phyloP scores from a whole-genome alignment of 1,139 yeast genomes.

The Kodamaea sp. region DNA sequence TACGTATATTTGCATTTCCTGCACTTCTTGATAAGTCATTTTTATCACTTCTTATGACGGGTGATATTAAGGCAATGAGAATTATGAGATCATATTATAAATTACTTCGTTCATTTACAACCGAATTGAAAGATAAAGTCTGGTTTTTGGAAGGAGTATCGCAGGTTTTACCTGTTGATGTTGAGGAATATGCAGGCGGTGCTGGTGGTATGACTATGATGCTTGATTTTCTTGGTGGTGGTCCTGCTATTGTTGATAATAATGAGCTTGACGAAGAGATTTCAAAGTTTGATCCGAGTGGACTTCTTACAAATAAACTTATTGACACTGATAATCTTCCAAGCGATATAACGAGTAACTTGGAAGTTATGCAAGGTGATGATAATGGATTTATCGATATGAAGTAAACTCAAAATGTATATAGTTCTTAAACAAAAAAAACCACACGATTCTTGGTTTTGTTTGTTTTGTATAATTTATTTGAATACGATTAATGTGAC shows the following conservation, averaged over 20 bases:
- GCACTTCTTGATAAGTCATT: conserved; percentile 81
- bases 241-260: conserved; percentile 47
- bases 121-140: conserved; percentile 82
- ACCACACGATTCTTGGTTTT: no score
- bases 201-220: conserved; percentile 87
- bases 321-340: conserved; percentile 55
- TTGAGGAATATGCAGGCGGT: conserved; percentile 79
- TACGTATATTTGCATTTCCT: conserved; percentile 89
- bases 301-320: conserved; percentile 39
- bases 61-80: conserved; percentile 83
- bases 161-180: conserved; percentile 78
- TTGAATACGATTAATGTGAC: no score
- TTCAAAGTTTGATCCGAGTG: conserved; percentile 43
- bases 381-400: conserved; percentile 32
- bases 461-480: no score
- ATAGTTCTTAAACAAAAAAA: background rate
- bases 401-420: conserved; percentile 14
- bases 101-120: conserved; percentile 72
- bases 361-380: conserved; percentile 48
- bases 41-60: conserved; percentile 70
- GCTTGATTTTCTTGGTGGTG: conserved; percentile 81
- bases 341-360: conserved; percentile 49
- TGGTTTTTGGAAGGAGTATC: conserved; percentile 96
- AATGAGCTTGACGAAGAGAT: conserved; percentile 36
- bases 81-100: conserved; percentile 87